Evolutionary conservation across 2,329 filamentous ascomycete genomes (phyloP), one percentile per base, ranked within the genome.

Genomic region (Sarocladium kiliense): DNA sequence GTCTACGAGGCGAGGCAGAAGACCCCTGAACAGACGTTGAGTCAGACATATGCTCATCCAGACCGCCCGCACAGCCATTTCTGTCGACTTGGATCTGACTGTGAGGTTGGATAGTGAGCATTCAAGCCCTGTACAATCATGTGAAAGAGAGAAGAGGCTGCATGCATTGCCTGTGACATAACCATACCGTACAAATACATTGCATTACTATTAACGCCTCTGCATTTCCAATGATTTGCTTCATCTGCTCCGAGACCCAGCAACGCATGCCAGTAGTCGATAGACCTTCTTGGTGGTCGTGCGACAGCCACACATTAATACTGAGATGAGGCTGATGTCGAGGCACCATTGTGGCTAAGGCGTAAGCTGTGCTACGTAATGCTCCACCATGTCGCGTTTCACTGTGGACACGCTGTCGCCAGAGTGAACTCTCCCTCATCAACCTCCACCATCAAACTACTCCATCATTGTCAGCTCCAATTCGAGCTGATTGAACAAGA

Each of bases 401-500:
- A 12, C 50, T 41, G 26, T 41, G 50, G 50, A 53, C 50, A 53
- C 50, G 50, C 50, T 53, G 50, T 53, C 36, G 50, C 50, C 32
- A 53, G 18, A 12, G 7, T 18, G 25, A 6, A 9, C 50, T 23
- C 25, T 27, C 27, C 47, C 21, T 51, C 27, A 44, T 23, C 26
- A 45, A 23, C 41, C 11, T 18, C 21, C 25, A 36, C 14, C 47
- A 51, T 34, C 30, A 34, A 34, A 27, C 21, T 14, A 5, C 14
- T 23, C 36, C 34, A 53, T 53, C 50, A 41, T n/a, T 16, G 3
- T 41, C 50, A 41, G 32, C 34, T 41, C 55, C 58, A 58, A 57
- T 56, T 60, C 59, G 55, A 57, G 60, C 58, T 34, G 36, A 41
- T 27, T 27, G 50, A 56, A 62, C 66, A 67, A 60, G 65, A 76